Base-by-base conservation (phyloP, 2,329 filamentous ascomycete species). In the Pseudodiploospora longispora region DNA sequence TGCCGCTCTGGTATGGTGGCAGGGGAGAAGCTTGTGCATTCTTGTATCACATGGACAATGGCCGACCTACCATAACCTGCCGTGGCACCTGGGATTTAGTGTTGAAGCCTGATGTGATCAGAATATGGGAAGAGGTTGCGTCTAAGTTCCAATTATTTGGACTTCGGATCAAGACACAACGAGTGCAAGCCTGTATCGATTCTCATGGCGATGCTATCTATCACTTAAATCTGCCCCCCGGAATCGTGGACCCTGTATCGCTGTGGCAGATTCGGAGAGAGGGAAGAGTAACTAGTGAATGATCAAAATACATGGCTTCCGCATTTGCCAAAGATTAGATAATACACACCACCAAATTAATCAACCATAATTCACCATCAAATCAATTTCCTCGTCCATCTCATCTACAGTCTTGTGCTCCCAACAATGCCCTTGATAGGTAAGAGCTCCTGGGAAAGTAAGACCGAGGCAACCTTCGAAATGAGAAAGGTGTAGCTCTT, bases 191-290 rank as follows among this genome's bases (percentile, higher is more conserved):
- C 19, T 19, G 19, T 19, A 19, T 19, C 19, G 19, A 39, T 29
- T 27, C 44, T 41, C 38, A 39, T 40, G 42, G 42, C 40, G 46
- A 48, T 44, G 38, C 46, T 27, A 44, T 48, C 27, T 45, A 39
- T 41, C 42, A 48, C 27, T 42, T 48, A 30, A 31, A 38, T 39
- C 36, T 48, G 42, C 46, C 46, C 41, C 33, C 12, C n/a, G 46
- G 34, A 32, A 34, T 48, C 34, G 37, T 45, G 30, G 46, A 48
- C 36, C 46, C 46, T 41, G 31, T 42, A 10, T 48, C 46, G 30
- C 19, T 41, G 27, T 38, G 46, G 46, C 42, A 47, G 42, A 43
- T 47, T 41, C 34, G 42, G 34, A 33, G 36, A 41, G 44, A 47
- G 33, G 40, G 37, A 12, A 37, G n/a, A 34, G 19, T 19, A 19